Evolutionary conservation across 1,284 basidiomycete genomes (phyloP), one percentile per base, ranked within the genome.

Genomic region (Cryptococcus sp.): DNA sequence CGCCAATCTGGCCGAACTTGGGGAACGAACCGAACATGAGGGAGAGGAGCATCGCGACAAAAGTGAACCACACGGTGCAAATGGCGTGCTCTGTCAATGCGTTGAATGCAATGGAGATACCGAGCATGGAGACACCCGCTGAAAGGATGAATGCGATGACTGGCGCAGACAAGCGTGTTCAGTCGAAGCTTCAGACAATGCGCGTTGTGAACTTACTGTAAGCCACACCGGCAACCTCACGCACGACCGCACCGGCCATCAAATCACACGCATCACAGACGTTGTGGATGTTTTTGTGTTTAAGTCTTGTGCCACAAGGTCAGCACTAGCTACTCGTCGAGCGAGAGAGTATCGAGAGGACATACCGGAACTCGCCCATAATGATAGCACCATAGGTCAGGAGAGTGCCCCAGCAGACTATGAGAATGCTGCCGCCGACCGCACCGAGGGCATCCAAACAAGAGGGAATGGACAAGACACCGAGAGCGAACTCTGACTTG

Each of bases 51-150:
- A 65, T 47, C 8, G 67, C 61, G 25, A 68, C 60, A 41, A 59
- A 55, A 35, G 64, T 60, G 22, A 73, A 72, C 4, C 65, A 61
- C 45, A 66, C 64, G 1, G 70, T 74, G 60, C 72, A 74, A 0
- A 64, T 62, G 1, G 48, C 70, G 60, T 73, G 68, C 16, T 55
- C 40, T 1, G 62, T 59, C 10, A 78, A 48, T 7, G 76, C 69
- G 59, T 78, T 77, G 50, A 78, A 59, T 0, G 70, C 75, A 47
- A 70, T 71, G 5, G 71, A 65, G 19, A 70, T 53, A 3, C 65
- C 62, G 31, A 76, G 56, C 48, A 74, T 60, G 20, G 51, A 57
- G 2, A 62, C 54, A 11, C 66, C 71, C 5, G 64, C 63, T 11
- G 60, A 55, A 31, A 62, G 45, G 22, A 55, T 50, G 44, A 42